A percentile compares a stretch with the other conserved stretches of the same genome.
phyloP scores from a whole-genome alignment of 1,284 basidiomycete genomes.

The Fomitopsis schrenkii region DNA sequence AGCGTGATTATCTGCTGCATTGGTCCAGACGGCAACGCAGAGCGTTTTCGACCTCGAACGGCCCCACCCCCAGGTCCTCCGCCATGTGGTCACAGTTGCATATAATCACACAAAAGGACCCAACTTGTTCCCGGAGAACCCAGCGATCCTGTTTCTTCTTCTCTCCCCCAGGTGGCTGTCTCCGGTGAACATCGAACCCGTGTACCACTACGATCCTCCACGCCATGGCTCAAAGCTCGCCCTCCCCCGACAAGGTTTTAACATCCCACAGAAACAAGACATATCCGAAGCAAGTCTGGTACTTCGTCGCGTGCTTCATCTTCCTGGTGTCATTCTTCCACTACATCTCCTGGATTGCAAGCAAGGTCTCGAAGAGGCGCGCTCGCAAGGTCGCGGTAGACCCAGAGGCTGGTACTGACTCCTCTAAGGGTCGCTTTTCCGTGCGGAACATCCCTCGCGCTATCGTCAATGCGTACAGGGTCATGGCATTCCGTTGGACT shows the following conservation, averaged over 20 bases:
- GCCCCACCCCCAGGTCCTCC: too few species aligned
- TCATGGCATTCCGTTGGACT: constrained; percentile 47
- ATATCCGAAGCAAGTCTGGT: constrained; percentile 43
- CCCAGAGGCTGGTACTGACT: constrained; percentile 19
- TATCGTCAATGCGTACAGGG: constrained; percentile 40
- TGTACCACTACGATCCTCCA: too few species aligned
- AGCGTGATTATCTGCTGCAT: too few species aligned
- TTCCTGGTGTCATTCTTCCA: constrained; percentile 37
- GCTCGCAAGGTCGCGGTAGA: constrained; percentile 2
- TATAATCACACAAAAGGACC: too few species aligned
- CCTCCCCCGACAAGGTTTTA: constrained; percentile 11
- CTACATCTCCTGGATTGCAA: constrained; percentile 21
- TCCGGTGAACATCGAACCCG: too few species aligned
- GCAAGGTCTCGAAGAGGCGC: constrained; percentile 12
- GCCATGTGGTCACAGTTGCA: too few species aligned
- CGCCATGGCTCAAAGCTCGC: too few species aligned
- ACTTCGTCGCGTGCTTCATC: constrained; percentile 39
- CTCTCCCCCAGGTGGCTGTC: too few species aligned
- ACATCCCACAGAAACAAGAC: constrained; percentile 7
- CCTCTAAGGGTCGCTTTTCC: constrained; percentile 12
- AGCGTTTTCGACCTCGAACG: too few species aligned
- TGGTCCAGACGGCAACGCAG: too few species aligned
- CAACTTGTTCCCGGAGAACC: too few species aligned
- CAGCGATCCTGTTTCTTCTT: too few species aligned
- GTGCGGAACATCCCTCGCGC: constrained; percentile 33